Evolutionary conservation across 2,329 filamentous ascomycete species (phyloP).

Genomic region (Hysterium pulicare): DNA sequence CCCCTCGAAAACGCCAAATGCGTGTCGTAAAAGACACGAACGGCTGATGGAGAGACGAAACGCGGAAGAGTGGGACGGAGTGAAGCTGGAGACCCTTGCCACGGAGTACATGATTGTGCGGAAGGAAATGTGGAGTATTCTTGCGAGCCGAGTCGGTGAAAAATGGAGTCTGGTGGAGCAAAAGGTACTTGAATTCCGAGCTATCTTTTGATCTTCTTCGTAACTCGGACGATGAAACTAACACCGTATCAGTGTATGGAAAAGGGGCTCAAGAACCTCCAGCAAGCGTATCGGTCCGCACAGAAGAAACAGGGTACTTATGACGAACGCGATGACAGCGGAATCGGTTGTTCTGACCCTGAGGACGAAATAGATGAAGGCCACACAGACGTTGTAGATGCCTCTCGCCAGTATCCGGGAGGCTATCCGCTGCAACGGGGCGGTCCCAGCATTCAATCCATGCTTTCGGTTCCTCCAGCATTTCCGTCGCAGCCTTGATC

Average conservation of each 20-base stretch:
- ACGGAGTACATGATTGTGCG: constrained; percentile 76
- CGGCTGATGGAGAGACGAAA: constrained; percentile 72
- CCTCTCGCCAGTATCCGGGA: constrained; percentile 19
- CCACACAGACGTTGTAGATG: constrained; percentile 22
- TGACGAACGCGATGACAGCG: constrained; percentile 62
- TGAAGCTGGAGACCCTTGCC: constrained; percentile 70
- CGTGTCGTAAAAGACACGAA: constrained; percentile 86
- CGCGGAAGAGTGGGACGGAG: constrained; percentile 73
- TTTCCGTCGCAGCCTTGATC: constrained; percentile 4
- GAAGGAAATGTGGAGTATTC: constrained; percentile 74
- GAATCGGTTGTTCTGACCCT: constrained; percentile 57
- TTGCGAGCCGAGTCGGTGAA: constrained; percentile 61
- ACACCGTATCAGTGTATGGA: constrained; percentile 65
- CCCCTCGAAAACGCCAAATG: constrained; percentile 72
- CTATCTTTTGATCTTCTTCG: constrained; percentile 19
- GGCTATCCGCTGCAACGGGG: constrained; percentile 21
- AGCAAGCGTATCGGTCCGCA: constrained; percentile 64
- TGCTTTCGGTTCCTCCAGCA: constrained; percentile 25
- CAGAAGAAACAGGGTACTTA: constrained; percentile 59
- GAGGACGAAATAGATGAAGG: constrained; percentile 42
- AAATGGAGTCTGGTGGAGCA: constrained; percentile 69
- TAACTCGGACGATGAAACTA: constrained; percentile 5
- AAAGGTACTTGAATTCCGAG: constrained; percentile 78
- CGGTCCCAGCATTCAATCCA: constrained; percentile 38
- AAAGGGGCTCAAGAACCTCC: constrained; percentile 77